These are phyloP conservation scores for Diaporthe aspalathi DNA, from an alignment of 2,329 filamentous ascomycete species.

Conservation along the genomic window DNA sequence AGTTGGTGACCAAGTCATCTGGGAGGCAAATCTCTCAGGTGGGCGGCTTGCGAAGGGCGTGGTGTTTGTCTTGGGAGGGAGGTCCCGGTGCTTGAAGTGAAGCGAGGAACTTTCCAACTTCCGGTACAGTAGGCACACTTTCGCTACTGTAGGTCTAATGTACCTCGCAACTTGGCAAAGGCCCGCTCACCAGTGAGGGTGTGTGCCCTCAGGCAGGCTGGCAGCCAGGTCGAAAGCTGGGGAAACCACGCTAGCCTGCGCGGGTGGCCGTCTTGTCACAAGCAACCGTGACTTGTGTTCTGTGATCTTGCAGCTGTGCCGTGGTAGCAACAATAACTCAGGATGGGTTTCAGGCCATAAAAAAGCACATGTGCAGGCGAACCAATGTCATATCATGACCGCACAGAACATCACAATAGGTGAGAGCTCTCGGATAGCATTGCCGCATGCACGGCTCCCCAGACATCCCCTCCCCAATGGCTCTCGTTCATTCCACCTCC, in stretches of 20 bases:
- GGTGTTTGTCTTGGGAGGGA: neutral
- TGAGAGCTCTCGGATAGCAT: constrained; percentile 4
- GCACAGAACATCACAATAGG: neutral
- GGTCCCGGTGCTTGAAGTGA: neutral
- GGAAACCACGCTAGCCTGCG: constrained; percentile 23
- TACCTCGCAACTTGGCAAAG: neutral
- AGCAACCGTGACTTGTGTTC: constrained; percentile 5
- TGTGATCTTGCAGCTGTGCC: neutral
- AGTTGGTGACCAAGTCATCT: neutral
- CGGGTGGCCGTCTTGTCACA: constrained; percentile 10
- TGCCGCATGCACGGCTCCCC: constrained; percentile 8
- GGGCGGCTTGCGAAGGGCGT: neutral
- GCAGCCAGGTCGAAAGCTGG: constrained; percentile 18
- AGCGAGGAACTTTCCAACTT: neutral
- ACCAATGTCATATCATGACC: no score
- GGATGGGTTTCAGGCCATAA: neutral
- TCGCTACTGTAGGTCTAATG: neutral
- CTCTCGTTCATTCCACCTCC: constrained; percentile 7
- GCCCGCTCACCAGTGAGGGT: constrained; percentile 7
- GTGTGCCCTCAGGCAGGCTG: constrained; percentile 7
- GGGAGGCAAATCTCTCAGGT: neutral
- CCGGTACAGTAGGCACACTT: neutral
- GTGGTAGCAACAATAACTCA: neutral
- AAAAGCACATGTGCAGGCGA: no score
- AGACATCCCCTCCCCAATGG: neutral